Evolutionary conservation across 305 asterid species (phyloP).

Genomic region (Solanum chacoense): DNA sequence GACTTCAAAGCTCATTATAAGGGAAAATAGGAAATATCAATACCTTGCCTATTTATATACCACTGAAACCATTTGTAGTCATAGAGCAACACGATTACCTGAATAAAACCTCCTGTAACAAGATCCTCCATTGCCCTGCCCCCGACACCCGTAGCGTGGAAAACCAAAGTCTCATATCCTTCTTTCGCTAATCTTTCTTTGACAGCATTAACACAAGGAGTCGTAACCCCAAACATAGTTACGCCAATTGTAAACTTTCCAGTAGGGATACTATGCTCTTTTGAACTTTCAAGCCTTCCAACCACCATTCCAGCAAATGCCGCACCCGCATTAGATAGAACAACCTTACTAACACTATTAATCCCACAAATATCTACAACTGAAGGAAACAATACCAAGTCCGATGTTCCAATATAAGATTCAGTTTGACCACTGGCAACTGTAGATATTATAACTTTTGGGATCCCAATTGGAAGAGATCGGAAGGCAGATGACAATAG

Average conservation of each 20-base stretch:
- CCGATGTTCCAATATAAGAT: conserved; percentile 85
- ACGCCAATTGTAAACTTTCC: conserved; percentile 62
- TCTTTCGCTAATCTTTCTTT: conserved; percentile 70
- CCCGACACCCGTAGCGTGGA: conserved; percentile 99
- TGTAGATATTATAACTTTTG: conserved; percentile 75
- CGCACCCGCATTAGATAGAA: conserved; percentile 64
- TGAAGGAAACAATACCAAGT: conserved; percentile 85
- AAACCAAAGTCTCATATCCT: conserved; percentile 78
- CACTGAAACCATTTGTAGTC: neutral
- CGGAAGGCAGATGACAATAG: conserved; percentile 73
- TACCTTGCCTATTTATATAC: neutral
- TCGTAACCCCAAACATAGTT: conserved; percentile 97
- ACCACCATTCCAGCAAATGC: conserved; percentile 88
- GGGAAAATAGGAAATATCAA: neutral
- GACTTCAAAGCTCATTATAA: neutral
- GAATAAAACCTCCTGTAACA: conserved; percentile 76
- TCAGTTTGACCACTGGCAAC: conserved; percentile 94
- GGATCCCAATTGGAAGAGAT: conserved; percentile 75
- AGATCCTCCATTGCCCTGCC: conserved; percentile 99
- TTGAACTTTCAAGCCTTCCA: conserved; percentile 32
- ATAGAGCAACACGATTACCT: conserved; percentile 30
- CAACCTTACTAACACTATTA: conserved; percentile 67
- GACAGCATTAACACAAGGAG: conserved; percentile 75
- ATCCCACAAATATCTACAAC: conserved; percentile 96
- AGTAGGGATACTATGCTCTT: conserved; percentile 16